phyloP scores from a whole-genome alignment of 352 stramenopile genomes.

The Globisporangium cederbergense region DNA sequence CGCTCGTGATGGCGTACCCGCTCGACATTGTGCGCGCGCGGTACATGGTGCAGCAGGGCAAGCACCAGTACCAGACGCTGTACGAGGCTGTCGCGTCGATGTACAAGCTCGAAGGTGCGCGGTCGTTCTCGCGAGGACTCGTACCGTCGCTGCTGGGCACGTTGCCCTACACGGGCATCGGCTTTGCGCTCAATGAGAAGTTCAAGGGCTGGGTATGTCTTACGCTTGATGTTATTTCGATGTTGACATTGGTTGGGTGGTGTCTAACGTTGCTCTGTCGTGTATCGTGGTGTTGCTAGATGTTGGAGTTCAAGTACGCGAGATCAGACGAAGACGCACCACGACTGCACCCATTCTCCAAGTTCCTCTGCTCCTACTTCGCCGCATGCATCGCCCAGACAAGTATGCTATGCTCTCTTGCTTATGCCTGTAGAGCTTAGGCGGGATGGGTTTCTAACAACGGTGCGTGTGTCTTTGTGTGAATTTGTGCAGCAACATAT shows the following conservation, averaged over 20 bases:
- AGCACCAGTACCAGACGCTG: constrained; percentile 68
- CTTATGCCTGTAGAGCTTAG: not conserved
- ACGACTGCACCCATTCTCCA: constrained; percentile 65
- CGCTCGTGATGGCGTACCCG: constrained; percentile 72
- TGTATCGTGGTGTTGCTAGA: constrained; percentile 19
- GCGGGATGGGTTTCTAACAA: not conserved
- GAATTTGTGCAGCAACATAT: constrained; percentile 55
- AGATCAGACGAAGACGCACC: constrained; percentile 26
- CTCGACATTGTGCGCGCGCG: constrained; percentile 79
- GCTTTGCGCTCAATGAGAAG: constrained; percentile 78
- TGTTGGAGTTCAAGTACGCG: constrained; percentile 44
- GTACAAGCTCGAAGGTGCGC: constrained; percentile 67
- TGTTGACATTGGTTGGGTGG: not conserved
- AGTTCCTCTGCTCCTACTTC: constrained; percentile 84
- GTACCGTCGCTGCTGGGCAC: constrained; percentile 78
- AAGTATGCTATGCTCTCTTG: constrained; percentile 31
- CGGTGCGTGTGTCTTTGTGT: constrained; percentile 9
- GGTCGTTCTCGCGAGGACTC: constrained; percentile 68
- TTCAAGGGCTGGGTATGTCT: constrained; percentile 73
- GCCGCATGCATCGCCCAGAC: constrained; percentile 83
- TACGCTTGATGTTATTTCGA: not conserved
- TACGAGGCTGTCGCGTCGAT: constrained; percentile 66
- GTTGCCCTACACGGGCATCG: constrained; percentile 85
- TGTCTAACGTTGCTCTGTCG: not conserved
- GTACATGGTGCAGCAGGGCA: constrained; percentile 87